phyloP scores from a whole-genome alignment of 2,329 filamentous ascomycete species.

The Trichoderma afroharzianum region DNA sequence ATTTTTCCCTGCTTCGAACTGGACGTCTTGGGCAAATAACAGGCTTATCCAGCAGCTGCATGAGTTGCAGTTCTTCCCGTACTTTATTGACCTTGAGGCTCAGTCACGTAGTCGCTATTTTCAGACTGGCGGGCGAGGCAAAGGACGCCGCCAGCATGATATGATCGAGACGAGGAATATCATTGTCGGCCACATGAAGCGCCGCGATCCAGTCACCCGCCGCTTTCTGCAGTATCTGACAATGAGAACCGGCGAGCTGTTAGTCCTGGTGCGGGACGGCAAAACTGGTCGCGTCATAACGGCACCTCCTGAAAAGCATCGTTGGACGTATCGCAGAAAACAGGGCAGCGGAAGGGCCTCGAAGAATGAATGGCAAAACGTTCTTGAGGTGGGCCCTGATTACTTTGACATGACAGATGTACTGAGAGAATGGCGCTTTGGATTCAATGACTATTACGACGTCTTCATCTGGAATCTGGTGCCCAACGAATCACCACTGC shows the following conservation, averaged over 20 bases:
- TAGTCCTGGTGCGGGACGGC: slow-evolving; percentile 29
- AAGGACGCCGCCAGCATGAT: slow-evolving; percentile 24
- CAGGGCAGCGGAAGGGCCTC: slow-evolving; percentile 26
- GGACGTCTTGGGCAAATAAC: slow-evolving; percentile 24
- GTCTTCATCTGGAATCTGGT: slow-evolving; percentile 29
- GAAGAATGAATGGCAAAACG: slow-evolving; percentile 26
- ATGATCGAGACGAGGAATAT: slow-evolving; percentile 29
- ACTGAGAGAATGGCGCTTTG: slow-evolving; percentile 27
- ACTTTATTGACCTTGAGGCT: slow-evolving; percentile 27
- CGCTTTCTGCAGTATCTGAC: slow-evolving; percentile 29
- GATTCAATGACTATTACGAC: slow-evolving; percentile 29
- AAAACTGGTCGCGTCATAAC: slow-evolving; percentile 30
- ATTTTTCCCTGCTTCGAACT: slow-evolving; percentile 29
- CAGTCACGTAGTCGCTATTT: slow-evolving; percentile 19
- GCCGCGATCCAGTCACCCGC: slow-evolving; percentile 26
- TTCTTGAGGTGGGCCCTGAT: slow-evolving; percentile 24
- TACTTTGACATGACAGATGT: slow-evolving; percentile 26
- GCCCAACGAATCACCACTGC: slow-evolving; percentile 19
- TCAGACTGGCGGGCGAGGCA: slow-evolving; percentile 23
- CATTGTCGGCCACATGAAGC: slow-evolving; percentile 29
- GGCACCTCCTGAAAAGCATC: slow-evolving; percentile 24
- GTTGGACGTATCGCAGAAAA: slow-evolving; percentile 28
- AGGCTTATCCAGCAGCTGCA: slow-evolving; percentile 26
- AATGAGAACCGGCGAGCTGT: slow-evolving; percentile 25
- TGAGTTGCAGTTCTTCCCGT: slow-evolving; percentile 28